Evolutionary conservation across 148 eudicot species (phyloP).

Genomic region (Rhododendron mucronatum): DNA sequence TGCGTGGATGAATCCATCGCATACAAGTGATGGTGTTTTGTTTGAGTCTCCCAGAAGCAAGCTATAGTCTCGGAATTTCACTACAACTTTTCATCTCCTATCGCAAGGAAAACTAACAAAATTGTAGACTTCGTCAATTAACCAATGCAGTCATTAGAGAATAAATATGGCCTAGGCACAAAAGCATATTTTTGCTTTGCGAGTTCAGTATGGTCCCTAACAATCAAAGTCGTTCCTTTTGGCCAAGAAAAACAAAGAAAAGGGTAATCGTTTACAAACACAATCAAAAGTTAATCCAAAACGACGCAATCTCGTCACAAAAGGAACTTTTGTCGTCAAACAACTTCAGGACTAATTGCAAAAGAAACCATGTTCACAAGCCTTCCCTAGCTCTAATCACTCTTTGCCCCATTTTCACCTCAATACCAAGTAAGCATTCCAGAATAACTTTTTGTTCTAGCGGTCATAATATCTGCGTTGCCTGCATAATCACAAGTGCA

Average conservation of each 20-base stretch:
- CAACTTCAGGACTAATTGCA: background rate
- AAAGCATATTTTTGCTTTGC: background rate
- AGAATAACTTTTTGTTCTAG: background rate
- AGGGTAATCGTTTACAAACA: background rate
- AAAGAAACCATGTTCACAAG: background rate
- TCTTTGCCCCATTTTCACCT: background rate
- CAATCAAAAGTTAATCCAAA: background rate
- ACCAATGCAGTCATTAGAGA: background rate
- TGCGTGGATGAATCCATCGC: background rate
- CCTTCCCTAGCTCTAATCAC: background rate
- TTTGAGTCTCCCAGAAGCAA: background rate
- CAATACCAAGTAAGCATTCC: background rate
- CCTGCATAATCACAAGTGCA: background rate
- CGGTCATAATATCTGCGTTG: slow-evolving; percentile 1
- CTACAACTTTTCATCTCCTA: background rate
- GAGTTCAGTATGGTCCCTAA: background rate
- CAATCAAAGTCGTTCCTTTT: background rate
- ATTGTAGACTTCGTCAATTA: background rate
- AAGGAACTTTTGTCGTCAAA: background rate
- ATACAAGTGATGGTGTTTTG: background rate
- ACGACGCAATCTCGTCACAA: background rate
- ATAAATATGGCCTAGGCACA: background rate
- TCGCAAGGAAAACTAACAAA: background rate
- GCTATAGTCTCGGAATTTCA: background rate
- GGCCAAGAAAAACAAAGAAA: background rate